Evolutionary conservation across 164 flowering plant species (phyloP).

Genomic region (Magnolia kwangsiensis): DNA sequence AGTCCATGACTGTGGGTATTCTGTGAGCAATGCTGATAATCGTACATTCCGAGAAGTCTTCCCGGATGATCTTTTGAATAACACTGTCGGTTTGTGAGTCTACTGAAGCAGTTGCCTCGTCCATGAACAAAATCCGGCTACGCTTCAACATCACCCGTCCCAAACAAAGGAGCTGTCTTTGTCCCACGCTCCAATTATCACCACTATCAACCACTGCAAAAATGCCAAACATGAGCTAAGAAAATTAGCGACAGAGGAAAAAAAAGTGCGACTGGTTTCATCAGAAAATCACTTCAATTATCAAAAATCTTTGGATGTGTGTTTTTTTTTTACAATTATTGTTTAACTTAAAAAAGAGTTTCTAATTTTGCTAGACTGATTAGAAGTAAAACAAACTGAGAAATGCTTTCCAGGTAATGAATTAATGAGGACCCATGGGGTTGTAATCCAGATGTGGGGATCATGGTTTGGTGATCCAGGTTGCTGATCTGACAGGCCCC

Average conservation of each 20-base stretch:
- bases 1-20: slow-evolving; percentile 98
- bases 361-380: neutral
- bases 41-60: slow-evolving; percentile 78
- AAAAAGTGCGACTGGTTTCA: neutral
- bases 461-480: neutral
- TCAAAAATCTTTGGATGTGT: neutral
- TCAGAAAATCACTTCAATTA: neutral
- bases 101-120: slow-evolving; percentile 98
- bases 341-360: too few relatives aligned
- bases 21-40: slow-evolving; percentile 98
- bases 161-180: slow-evolving; percentile 91
- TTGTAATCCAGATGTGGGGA: neutral
- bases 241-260: neutral
- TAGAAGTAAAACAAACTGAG: neutral
- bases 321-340: too few relatives aligned
- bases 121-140: slow-evolving; percentile 85
- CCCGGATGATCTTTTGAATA: slow-evolving; percentile 85
- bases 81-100: slow-evolving; percentile 94
- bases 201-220: slow-evolving; percentile 79
- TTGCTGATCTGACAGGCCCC: neutral
- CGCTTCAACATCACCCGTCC: slow-evolving; percentile 88
- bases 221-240: neutral
- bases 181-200: slow-evolving; percentile 98
- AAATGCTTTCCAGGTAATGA: neutral
- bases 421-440: neutral